phyloP scores from a whole-genome alignment of 2,329 filamentous ascomycete species.

The Dactylellina sp. region DNA sequence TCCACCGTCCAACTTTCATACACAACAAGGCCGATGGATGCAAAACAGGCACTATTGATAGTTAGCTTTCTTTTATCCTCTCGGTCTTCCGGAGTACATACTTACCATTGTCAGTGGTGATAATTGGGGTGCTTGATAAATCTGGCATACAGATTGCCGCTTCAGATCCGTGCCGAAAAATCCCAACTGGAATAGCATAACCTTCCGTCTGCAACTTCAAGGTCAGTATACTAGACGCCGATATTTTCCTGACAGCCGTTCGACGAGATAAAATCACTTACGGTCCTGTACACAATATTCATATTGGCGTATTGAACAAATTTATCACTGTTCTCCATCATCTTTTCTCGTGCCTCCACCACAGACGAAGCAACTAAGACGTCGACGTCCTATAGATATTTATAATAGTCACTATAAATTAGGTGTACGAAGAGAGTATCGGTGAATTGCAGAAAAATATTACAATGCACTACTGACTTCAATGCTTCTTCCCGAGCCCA shows the following conservation, averaged over 20 bases:
- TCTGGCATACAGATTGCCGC: no score
- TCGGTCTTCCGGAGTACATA: neutral
- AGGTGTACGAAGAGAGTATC: no score
- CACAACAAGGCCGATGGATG: constrained; percentile 17
- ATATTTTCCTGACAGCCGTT: no score
- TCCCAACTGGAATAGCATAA: no score
- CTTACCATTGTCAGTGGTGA: constrained; percentile 9
- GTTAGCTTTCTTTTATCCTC: constrained; percentile 2
- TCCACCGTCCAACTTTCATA: constrained; percentile 23
- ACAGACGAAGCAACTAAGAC: constrained; percentile 9
- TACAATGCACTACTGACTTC: no score
- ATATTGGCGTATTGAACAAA: constrained; percentile 2
- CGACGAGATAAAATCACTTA: no score
- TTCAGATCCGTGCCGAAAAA: no score
- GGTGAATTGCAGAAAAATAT: no score
- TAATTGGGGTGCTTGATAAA: neutral
- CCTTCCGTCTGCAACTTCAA: no score
- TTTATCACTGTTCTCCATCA: neutral
- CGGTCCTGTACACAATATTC: constrained; percentile 13
- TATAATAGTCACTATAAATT: no score
- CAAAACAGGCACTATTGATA: constrained; percentile 1
- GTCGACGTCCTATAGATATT: constrained; percentile 25
- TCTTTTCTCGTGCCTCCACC: neutral
- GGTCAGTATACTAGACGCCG: no score
- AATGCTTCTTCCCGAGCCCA: no score